Conservation (phyloP, 129 eudicot genomes). For the Ambrosia trifida region DNA sequence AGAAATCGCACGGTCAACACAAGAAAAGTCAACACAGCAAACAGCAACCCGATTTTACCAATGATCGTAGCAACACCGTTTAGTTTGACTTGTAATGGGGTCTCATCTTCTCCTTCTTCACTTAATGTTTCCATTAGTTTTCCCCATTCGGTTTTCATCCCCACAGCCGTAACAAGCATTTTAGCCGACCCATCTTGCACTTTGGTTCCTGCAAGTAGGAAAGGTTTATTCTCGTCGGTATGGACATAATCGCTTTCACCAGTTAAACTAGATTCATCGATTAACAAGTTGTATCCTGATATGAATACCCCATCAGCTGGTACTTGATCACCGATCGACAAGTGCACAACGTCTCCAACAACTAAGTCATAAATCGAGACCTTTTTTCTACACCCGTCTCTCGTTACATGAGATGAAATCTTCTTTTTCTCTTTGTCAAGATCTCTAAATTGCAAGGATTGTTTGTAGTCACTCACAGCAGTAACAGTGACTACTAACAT, state of each 20-base stretch:
- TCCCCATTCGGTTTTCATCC: conserved; percentile 98
- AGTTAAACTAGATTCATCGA: conserved; percentile 81
- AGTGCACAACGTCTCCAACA: conserved; percentile 80
- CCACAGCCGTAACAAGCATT: conserved; percentile 88
- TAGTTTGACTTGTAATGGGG: conserved; percentile 78
- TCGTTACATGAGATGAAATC: conserved; percentile 60
- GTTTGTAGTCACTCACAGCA: conserved; percentile 81
- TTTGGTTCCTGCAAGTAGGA: conserved; percentile 78
- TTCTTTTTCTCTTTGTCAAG: conserved; percentile 84
- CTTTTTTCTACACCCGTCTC: conserved; percentile 62
- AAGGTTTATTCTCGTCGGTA: conserved; percentile 56
- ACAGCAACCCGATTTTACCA: conserved; percentile 70
- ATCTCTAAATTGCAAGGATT: conserved; percentile 72
- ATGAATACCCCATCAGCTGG: conserved; percentile 89
- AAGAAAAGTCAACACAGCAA: conserved; percentile 67
- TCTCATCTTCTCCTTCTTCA: conserved; percentile 83
- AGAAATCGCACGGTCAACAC: conserved; percentile 61
- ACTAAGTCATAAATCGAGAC: conserved; percentile 74
- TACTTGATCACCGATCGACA: conserved; percentile 76
- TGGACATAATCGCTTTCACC: conserved; percentile 79
- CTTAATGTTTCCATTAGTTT: conserved; percentile 72
- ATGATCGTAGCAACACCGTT: conserved; percentile 89
- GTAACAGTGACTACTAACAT: conserved; percentile 72
- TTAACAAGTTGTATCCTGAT: conserved; percentile 61
- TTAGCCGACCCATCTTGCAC: conserved; percentile 90